phyloP scores from a whole-genome alignment of 371 early-diverging fungal species.

The Syncephalis plumigaleata region DNA sequence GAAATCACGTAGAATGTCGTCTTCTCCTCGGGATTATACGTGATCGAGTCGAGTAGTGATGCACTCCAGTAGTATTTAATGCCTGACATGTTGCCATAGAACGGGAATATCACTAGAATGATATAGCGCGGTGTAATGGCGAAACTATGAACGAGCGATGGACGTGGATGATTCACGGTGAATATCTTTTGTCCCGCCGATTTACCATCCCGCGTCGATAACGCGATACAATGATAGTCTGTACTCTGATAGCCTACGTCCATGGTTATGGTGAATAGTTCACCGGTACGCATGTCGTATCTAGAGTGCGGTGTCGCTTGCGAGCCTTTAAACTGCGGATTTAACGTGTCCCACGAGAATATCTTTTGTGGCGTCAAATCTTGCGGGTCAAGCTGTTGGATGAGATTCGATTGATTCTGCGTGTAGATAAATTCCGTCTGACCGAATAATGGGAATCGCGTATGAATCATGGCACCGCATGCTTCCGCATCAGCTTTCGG shows the following conservation, averaged over 20 bases:
- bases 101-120: constrained; percentile 39
- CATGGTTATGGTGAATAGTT: constrained; percentile 55
- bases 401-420: too few relatives aligned
- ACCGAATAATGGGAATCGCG: too few relatives aligned
- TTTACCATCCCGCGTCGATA: constrained; percentile 17
- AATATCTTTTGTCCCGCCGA: constrained; percentile 46
- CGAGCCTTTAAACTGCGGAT: constrained; percentile 47
- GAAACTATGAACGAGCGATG: constrained; percentile 54
- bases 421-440: too few relatives aligned
- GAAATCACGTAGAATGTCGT: constrained; percentile 51
- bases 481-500: too few relatives aligned
- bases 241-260: constrained; percentile 45
- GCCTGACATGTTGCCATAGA: constrained; percentile 33
- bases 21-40: constrained; percentile 32
- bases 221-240: constrained; percentile 41
- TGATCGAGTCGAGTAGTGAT: constrained; percentile 42
- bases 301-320: constrained; percentile 50
- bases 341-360: constrained; percentile 40
- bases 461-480: too few relatives aligned
- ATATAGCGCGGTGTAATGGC: constrained; percentile 49
- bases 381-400: constrained; percentile 37
- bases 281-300: constrained; percentile 42
- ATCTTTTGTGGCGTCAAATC: constrained; percentile 50
- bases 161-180: constrained; percentile 35
- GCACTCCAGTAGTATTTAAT: constrained; percentile 51